Conservation (phyloP, 345 rosid species). For the Erodium maritimum region DNA sequence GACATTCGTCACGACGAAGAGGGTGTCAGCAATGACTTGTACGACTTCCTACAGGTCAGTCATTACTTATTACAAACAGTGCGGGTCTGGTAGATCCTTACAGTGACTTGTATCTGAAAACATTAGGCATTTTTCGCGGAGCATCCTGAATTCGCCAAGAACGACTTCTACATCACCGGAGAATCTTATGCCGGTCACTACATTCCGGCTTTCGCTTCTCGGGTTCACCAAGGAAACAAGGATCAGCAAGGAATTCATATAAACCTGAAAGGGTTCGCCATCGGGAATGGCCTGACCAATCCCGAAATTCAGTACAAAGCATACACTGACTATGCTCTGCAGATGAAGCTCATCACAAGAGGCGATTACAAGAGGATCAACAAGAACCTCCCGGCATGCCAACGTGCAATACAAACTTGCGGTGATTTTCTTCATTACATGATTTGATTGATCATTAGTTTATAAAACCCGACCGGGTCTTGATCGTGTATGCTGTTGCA, state of each 20-base stretch:
- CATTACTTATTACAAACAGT: too few species aligned
- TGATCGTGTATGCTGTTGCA: constrained; percentile 11
- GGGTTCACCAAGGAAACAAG: constrained; percentile 66
- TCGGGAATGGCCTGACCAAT: constrained; percentile 76
- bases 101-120: background rate
- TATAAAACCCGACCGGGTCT: too few species aligned
- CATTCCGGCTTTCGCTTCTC: constrained; percentile 71
- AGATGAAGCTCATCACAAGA: constrained; percentile 37
- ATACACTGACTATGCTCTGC: constrained; percentile 61
- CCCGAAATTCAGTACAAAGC: constrained; percentile 72
- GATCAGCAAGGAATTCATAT: constrained; percentile 60
- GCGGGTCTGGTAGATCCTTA: too few species aligned
- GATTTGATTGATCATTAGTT: too few species aligned
- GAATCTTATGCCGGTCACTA: constrained; percentile 95
- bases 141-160: constrained; percentile 47
- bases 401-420: constrained; percentile 28
- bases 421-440: constrained; percentile 31
- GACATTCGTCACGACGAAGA: constrained; percentile 55
- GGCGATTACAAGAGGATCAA: constrained; percentile 35
- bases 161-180: constrained; percentile 80
- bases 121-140: constrained; percentile 52
- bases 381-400: constrained; percentile 30
- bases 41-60: constrained; percentile 71
- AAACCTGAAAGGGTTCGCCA: constrained; percentile 88
- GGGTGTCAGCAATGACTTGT: constrained; percentile 73